phyloP scores from a whole-genome alignment of 1,139 yeast species.

The Suhomyces yuchorum region DNA sequence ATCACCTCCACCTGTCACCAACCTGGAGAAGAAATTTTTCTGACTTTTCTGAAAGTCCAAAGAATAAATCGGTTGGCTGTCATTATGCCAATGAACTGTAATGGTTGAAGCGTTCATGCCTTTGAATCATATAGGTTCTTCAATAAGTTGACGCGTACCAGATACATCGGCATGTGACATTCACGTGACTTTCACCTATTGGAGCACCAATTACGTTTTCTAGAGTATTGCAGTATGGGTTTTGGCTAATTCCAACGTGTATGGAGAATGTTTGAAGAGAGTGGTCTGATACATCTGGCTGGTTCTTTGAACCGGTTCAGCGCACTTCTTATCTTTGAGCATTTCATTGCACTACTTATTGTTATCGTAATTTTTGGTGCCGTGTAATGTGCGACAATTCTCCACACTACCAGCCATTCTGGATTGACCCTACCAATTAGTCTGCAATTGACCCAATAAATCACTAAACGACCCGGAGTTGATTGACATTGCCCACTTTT shows the following conservation, averaged over 20 bases:
- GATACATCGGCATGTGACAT: background rate
- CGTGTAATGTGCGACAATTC: background rate
- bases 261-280: too few species aligned
- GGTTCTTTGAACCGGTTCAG: too few species aligned
- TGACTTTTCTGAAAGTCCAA: conserved; percentile 69
- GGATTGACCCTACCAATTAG: background rate
- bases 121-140: background rate
- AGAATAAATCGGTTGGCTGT: conserved; percentile 79
- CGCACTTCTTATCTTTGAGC: background rate
- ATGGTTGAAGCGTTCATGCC: conserved; percentile 61
- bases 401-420: background rate
- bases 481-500: background rate
- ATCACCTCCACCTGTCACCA: conserved; percentile 95
- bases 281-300: too few species aligned
- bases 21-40: conserved; percentile 35
- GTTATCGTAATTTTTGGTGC: background rate
- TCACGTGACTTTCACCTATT: background rate
- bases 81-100: conserved; percentile 82
- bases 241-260: too few species aligned
- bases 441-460: background rate
- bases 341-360: background rate
- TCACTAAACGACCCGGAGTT: background rate
- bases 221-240: too few species aligned
- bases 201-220: too few species aligned
- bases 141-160: background rate